A percentile compares a stretch with the other conserved stretches of the same genome.
Conservation (phyloP, 345 rosid genomes). For the Arabis hirsuta region DNA sequence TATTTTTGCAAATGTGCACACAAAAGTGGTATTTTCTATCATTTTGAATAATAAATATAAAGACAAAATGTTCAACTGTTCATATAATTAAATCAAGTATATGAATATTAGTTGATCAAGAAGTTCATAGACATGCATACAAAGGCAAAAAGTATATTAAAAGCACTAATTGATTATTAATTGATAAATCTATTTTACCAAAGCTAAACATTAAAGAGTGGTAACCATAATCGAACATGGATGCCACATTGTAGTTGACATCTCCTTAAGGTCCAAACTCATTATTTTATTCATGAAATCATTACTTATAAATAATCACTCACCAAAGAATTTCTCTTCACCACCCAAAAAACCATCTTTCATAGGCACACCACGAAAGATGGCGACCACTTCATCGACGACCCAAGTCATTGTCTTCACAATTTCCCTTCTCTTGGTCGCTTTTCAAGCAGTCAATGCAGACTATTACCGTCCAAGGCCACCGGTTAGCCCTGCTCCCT, state of each 20-base stretch:
- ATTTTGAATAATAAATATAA: not conserved
- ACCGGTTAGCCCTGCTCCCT: slow-evolving; percentile 31
- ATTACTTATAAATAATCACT: slow-evolving; percentile 41
- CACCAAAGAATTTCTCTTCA: slow-evolving; percentile 32
- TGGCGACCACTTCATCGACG: slow-evolving; percentile 37
- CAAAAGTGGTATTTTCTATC: too few species aligned
- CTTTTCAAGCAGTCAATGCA: slow-evolving; percentile 42
- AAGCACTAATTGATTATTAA: slow-evolving; percentile 6
- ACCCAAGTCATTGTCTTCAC: slow-evolving; percentile 29
- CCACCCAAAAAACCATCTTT: slow-evolving; percentile 26
- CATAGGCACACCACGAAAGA: slow-evolving; percentile 30
- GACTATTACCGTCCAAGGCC: slow-evolving; percentile 45
- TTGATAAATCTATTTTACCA: slow-evolving; percentile 2
- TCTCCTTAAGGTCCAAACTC: slow-evolving; percentile 12
- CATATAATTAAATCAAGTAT: not conserved
- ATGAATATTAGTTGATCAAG: too few species aligned
- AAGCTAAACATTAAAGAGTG: slow-evolving; percentile 42
- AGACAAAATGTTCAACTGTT: too few species aligned
- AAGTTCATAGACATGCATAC: not conserved
- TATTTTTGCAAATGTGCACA: too few species aligned
- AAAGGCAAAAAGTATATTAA: slow-evolving; percentile 1
- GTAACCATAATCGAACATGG: slow-evolving; percentile 65
- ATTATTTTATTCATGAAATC: slow-evolving; percentile 16
- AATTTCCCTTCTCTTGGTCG: slow-evolving; percentile 37
- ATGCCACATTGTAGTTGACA: slow-evolving; percentile 51